Conservation (phyloP, 257 asterid genomes). For the Ocimum tenuiflorum region DNA sequence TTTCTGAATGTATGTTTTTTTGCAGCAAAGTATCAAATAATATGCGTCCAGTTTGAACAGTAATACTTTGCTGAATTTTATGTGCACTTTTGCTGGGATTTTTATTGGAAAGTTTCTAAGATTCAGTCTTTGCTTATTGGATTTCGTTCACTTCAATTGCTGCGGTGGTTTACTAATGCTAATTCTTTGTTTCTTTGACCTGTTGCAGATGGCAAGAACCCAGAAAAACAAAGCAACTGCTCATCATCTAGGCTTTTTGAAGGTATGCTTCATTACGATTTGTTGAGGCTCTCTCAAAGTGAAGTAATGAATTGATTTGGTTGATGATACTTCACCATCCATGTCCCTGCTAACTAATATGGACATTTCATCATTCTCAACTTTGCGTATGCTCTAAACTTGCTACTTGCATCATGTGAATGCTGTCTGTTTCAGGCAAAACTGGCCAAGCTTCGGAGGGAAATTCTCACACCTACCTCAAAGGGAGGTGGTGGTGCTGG, state of each 20-base stretch:
- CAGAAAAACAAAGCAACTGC: constrained; percentile 98
- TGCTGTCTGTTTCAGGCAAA: constrained; percentile 53
- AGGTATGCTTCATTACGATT: constrained; percentile 39
- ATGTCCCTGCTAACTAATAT: not conserved
- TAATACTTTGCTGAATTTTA: no score
- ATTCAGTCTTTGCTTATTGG: not conserved
- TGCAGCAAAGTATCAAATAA: not conserved
- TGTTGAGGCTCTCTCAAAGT: not conserved
- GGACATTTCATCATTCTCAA: not conserved
- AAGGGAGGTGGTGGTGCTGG: constrained; percentile 99
- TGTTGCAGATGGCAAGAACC: constrained; percentile 88
- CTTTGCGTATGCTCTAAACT: not conserved
- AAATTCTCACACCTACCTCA: constrained; percentile 75
- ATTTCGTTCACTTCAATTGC: not conserved
- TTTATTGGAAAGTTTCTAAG: not conserved
- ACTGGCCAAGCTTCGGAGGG: constrained; percentile 95
- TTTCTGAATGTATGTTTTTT: not conserved
- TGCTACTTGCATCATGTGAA: constrained; percentile 8
- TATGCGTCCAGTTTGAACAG: no score
- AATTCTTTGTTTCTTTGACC: constrained; percentile 9
- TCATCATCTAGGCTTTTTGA: constrained; percentile 89
- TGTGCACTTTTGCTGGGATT: not conserved
- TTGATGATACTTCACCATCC: not conserved
- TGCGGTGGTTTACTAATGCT: not conserved
- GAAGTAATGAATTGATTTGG: not conserved